Percentiles rank a stretch among this genome's conserved stretches.
These are phyloP conservation scores for Gamsiella multidivaricata DNA, from an alignment of 192 early-diverging fungal species.

Conservation along the genomic window DNA sequence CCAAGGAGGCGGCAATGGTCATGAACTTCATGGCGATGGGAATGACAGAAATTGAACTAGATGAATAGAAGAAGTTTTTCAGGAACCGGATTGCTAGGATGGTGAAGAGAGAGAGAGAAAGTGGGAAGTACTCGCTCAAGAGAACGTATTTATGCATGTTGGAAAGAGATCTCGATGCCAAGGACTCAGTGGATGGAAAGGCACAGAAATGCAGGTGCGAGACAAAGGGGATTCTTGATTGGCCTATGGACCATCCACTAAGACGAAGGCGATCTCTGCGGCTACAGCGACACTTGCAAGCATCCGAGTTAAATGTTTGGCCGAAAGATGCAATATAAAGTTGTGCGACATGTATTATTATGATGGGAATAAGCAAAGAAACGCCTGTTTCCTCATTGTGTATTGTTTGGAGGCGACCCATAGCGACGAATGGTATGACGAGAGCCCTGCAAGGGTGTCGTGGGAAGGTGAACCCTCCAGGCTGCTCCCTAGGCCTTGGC, in stretches of 20 bases:
- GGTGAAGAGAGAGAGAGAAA: neutral
- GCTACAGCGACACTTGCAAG: too few species aligned
- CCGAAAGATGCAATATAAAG: neutral
- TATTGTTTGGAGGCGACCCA: too few species aligned
- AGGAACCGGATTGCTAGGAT: neutral
- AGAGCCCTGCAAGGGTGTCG: too few species aligned
- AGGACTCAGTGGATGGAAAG: neutral
- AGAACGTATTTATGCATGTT: neutral
- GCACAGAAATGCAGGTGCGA: neutral
- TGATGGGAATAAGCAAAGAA: too few species aligned
- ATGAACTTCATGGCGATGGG: conserved; percentile 22
- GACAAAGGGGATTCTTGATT: neutral
- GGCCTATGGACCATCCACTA: neutral
- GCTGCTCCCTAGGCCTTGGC: too few species aligned
- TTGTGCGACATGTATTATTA: too few species aligned
- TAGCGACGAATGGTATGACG: too few species aligned
- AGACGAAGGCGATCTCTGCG: too few species aligned
- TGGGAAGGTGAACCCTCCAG: too few species aligned
- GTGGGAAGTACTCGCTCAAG: too few species aligned
- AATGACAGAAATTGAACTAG: neutral
- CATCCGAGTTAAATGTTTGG: neutral
- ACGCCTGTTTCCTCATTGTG: too few species aligned
- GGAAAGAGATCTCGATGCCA: too few species aligned
- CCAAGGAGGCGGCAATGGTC: conserved; percentile 28
- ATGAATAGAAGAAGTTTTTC: neutral